These are phyloP conservation scores for Aspergillus hortae DNA, from an alignment of 2,329 filamentous ascomycete genomes.

Conservation along the genomic window DNA sequence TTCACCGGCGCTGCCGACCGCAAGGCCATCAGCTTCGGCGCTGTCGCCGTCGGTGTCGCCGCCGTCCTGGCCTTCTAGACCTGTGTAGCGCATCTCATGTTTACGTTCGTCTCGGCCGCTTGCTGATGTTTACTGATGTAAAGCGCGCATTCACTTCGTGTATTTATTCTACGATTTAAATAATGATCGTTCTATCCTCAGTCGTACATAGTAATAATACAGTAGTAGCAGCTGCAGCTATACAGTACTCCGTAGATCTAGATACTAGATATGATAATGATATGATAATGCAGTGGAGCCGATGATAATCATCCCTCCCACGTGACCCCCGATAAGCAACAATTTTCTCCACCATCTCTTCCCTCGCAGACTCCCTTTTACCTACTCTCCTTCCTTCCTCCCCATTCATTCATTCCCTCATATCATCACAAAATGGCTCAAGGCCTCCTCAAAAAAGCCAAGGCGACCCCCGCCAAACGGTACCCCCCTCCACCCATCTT, in stretches of 20 bases:
- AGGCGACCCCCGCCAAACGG: constrained; percentile 34
- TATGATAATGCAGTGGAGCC: not conserved
- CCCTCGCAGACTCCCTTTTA: not conserved
- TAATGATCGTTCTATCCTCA: not conserved
- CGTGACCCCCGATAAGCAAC: constrained; percentile 20
- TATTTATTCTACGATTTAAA: not conserved
- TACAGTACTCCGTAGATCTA: no score
- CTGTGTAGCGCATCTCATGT: not conserved
- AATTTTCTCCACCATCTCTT: constrained; percentile 9
- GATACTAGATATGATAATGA: no score
- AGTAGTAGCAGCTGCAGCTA: no score
- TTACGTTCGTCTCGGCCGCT: not conserved
- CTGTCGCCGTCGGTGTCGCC: constrained; percentile 30
- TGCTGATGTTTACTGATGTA: not conserved
- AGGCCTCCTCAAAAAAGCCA: constrained; percentile 43
- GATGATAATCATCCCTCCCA: constrained; percentile 1
- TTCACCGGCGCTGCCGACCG: constrained; percentile 34
- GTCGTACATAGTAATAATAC: no score
- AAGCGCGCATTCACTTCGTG: constrained; percentile 4
- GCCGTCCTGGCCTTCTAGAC: constrained; percentile 35
- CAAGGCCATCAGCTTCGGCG: constrained; percentile 33
- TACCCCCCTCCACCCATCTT: constrained; percentile 18
- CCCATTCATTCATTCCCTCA: no score
- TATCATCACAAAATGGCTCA: constrained; percentile 14
- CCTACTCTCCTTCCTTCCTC: not conserved